These are phyloP conservation scores for Curvularia sp. DNA, from an alignment of 2,329 filamentous ascomycete species.

Conservation along the genomic window DNA sequence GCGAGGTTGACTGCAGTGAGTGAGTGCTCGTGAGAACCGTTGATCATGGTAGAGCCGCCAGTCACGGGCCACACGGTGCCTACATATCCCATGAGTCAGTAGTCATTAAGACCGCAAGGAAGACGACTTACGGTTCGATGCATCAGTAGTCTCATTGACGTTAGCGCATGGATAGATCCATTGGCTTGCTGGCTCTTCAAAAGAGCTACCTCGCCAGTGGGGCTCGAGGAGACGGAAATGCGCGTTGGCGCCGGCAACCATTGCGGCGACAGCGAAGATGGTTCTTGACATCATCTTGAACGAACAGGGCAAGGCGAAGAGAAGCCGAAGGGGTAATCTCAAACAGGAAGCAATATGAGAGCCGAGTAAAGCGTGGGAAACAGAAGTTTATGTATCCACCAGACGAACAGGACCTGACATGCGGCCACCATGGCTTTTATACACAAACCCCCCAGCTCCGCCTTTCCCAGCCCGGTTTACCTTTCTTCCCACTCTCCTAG, in stretches of 20 bases:
- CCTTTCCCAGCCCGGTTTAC: not conserved
- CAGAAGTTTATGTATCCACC: not conserved
- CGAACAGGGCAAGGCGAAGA: too few relatives aligned
- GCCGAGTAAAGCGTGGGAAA: not conserved
- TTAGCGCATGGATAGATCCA: slow-evolving; percentile 54
- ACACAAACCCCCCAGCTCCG: slow-evolving; percentile 1
- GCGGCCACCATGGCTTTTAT: slow-evolving; percentile 17
- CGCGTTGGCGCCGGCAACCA: slow-evolving; percentile 48
- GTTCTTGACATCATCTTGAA: slow-evolving; percentile 31
- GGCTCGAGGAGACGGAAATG: slow-evolving; percentile 56
- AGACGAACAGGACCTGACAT: not conserved
- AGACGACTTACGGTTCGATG: slow-evolving; percentile 50
- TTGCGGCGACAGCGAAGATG: slow-evolving; percentile 29
- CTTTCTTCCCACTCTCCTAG: not conserved
- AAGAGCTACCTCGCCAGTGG: slow-evolving; percentile 54
- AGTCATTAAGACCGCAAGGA: not conserved
- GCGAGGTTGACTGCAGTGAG: slow-evolving; percentile 59
- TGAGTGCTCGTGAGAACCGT: slow-evolving; percentile 53
- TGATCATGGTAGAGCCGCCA: slow-evolving; percentile 54
- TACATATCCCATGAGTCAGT: not conserved
- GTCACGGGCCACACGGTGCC: slow-evolving; percentile 53
- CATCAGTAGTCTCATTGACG: slow-evolving; percentile 48
- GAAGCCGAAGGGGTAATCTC: not conserved
- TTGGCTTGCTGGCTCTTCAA: slow-evolving; percentile 47
- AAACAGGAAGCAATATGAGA: not conserved